Conservation (phyloP, 305 asterid species). For the Galium porrigens region DNA sequence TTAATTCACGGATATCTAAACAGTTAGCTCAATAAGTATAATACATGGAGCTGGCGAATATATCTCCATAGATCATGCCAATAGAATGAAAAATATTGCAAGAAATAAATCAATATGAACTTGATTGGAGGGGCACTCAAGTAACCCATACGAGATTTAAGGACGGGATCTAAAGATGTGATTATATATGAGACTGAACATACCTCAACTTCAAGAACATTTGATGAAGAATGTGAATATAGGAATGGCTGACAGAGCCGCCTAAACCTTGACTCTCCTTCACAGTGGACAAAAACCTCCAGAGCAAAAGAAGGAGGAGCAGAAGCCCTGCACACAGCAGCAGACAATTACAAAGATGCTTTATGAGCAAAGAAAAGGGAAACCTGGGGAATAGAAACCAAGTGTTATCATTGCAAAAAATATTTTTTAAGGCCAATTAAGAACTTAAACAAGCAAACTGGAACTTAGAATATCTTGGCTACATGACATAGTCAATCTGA, state of each 20-base stretch:
- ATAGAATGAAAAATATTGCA: background rate
- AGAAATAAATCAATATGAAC: background rate
- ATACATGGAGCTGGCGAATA: background rate
- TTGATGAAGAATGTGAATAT: constrained; percentile 89
- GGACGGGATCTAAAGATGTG: background rate
- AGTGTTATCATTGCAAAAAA: background rate
- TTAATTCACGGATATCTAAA: background rate
- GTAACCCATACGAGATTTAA: background rate
- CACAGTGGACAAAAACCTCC: constrained; percentile 88
- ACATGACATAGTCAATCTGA: constrained; percentile 3
- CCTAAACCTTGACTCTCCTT: constrained; percentile 88
- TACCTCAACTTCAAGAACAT: constrained; percentile 93
- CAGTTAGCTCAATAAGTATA: background rate
- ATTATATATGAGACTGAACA: constrained; percentile 9
- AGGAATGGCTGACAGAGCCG: constrained; percentile 80
- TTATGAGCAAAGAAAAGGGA: background rate
- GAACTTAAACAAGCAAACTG: background rate
- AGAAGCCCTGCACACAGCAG: constrained; percentile 46
- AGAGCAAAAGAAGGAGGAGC: constrained; percentile 80
- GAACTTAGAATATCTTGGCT: background rate
- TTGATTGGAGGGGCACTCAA: background rate
- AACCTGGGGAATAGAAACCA: background rate
- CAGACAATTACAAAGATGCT: background rate
- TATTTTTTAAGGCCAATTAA: background rate
- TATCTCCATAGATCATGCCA: background rate